These are phyloP conservation scores for Zygnema circumcarinatum DNA, from an alignment of 139 green algal species.

Conservation along the genomic window DNA sequence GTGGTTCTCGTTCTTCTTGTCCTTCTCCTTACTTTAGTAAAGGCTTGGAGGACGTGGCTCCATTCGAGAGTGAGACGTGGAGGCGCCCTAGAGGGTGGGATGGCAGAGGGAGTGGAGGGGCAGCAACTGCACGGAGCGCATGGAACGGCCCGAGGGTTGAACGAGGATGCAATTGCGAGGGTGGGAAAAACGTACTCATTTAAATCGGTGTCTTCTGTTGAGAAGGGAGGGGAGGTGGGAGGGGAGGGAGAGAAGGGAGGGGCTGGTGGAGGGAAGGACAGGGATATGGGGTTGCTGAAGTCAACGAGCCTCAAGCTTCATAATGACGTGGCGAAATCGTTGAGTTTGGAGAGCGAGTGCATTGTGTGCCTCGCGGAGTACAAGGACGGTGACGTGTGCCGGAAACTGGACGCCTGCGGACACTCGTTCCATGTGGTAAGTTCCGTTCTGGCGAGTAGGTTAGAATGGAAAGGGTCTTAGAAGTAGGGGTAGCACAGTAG, in stretches of 20 bases:
- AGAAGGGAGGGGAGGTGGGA: not conserved
- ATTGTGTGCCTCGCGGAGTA: constrained; percentile 42
- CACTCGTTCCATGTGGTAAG: constrained; percentile 29
- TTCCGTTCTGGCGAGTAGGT: not conserved
- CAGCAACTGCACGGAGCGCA: not conserved
- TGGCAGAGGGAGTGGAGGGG: not conserved
- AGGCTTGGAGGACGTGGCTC: constrained; percentile 22
- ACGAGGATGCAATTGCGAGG: constrained; percentile 16
- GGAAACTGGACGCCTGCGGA: constrained; percentile 19
- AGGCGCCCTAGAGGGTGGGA: not conserved
- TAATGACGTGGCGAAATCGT: no score
- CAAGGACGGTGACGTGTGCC: constrained; percentile 12
- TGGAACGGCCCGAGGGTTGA: not conserved
- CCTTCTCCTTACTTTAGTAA: constrained; percentile 3
- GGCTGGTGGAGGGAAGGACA: not conserved
- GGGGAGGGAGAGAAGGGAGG: constrained; percentile 17
- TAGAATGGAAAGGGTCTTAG: no score
- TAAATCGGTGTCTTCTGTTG: not conserved
- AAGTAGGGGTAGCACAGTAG: no score
- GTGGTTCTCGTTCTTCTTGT: constrained; percentile 13
- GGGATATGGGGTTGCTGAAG: no score
- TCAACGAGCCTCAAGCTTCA: no score
- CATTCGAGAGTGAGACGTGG: not conserved
- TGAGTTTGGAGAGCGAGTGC: constrained; percentile 35
- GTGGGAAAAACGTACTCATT: constrained; percentile 6